Evolutionary conservation across 1,139 yeast species (phyloP), one percentile per base, ranked within the genome.

Genomic region (Suhomyces maxii): DNA sequence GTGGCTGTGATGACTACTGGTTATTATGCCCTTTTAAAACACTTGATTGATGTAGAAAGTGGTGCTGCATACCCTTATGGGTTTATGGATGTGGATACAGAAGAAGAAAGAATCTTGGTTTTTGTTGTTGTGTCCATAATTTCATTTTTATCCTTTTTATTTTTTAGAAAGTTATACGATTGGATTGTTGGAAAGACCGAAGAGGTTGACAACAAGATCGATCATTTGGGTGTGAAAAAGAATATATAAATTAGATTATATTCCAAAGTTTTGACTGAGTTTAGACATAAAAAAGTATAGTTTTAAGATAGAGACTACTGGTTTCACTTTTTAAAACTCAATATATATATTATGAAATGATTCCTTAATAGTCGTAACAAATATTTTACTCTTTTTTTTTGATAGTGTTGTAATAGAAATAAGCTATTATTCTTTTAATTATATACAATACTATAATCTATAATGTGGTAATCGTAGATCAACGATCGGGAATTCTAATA

Each of bases 1-100:
- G 67, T 79, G 32, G 53, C 67, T 1, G 39, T 56, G 0, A 59
- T 83, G 34, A 72, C 86, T 0, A 50, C 65, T 0, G 65, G 68
- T 3, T 86, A 85, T 60, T 84, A 86, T 79, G 58, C 65, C 39
- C 73, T 75, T 62, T 68, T 85, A 45, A 73, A 77, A 47, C 44
- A 57, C 23, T 62, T 83, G 50, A 69, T 85, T 31, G 79, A 77
- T 47, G 64, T 76, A 33, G 68, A 65, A 25, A 61, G 55, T 36
- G 86, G 79, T 8, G 69, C 67, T 2, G 48, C 47, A 26, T 84
- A 80, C 56, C 93, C 93, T 0, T 85, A 85, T 58, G 85, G 83
- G 10, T 85, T 85, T 57, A 65, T 85, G 60, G 78, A 83, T 56
- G 84, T 78, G 9, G 74, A 69, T 7, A 68, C 67, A 8, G 76